Percentiles rank a stretch among this genome's conserved stretches.
These are phyloP conservation scores for Neonectria sp. DNA, from an alignment of 2,329 filamentous ascomycete genomes.

Conservation along the genomic window DNA sequence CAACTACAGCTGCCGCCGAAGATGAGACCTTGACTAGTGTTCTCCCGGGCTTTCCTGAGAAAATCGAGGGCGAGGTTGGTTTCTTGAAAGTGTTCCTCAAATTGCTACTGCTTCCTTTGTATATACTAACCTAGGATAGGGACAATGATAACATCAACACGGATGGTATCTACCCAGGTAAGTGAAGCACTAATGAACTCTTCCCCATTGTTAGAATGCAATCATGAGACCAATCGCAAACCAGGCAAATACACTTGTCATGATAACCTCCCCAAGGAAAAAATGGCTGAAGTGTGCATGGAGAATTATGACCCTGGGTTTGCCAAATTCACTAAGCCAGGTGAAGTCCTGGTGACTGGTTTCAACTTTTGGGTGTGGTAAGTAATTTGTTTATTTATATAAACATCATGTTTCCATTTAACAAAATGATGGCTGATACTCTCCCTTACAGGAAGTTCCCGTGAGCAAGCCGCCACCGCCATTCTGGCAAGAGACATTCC, in stretches of 20 bases:
- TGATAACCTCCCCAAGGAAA: conserved; percentile 78
- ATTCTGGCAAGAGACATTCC: conserved; percentile 86
- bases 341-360: conserved; percentile 87
- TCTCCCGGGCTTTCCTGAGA: conserved; percentile 87
- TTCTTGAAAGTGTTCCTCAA: conserved; percentile 69
- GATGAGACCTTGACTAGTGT: conserved; percentile 73
- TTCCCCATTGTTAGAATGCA: not conserved
- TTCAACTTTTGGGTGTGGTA: conserved; percentile 85
- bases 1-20: conserved; percentile 32
- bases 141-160: conserved; percentile 81
- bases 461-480: conserved; percentile 89
- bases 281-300: conserved; percentile 93
- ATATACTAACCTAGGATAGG: not conserved
- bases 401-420: not conserved
- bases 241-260: conserved; percentile 92
- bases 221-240: not conserved
- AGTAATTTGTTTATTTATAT: not conserved
- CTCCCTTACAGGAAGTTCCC: conserved; percentile 74
- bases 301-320: conserved; percentile 90
- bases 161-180: conserved; percentile 60
- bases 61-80: conserved; percentile 87
- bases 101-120: not conserved
- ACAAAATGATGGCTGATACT: not conserved
- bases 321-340: conserved; percentile 70
- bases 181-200: not conserved